A percentile compares a stretch with the other conserved stretches of the same genome.
Evolutionary conservation across 805 yeast species (phyloP).

Genomic region (Metschnikowia bowlesiae): DNA sequence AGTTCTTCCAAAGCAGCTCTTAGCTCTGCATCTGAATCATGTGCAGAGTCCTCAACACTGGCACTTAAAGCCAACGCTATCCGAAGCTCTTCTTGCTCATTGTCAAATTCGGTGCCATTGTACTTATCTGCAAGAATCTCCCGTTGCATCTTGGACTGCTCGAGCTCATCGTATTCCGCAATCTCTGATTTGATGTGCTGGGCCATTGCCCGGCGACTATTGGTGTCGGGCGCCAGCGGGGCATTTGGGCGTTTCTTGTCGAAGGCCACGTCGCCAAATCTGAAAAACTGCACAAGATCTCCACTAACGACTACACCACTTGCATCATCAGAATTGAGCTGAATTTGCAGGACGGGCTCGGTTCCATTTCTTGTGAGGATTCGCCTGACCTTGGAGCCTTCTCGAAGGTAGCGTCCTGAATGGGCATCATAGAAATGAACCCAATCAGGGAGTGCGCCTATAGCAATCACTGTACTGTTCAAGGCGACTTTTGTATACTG

Average conservation of each 20-base stretch:
- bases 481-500: slow-evolving; percentile 28
- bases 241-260: slow-evolving; percentile 14
- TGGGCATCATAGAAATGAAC: slow-evolving; percentile 19
- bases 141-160: slow-evolving; percentile 20
- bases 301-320: slow-evolving; percentile 17
- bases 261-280: slow-evolving; percentile 11
- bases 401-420: slow-evolving; percentile 17
- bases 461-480: slow-evolving; percentile 28
- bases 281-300: slow-evolving; percentile 16
- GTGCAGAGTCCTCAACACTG: slow-evolving; percentile 10
- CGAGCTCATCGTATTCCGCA: slow-evolving; percentile 32
- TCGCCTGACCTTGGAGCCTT: slow-evolving; percentile 13
- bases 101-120: slow-evolving; percentile 38
- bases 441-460: slow-evolving; percentile 18
- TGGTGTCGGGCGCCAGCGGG: slow-evolving; percentile 14
- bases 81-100: slow-evolving; percentile 25
- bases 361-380: slow-evolving; percentile 12
- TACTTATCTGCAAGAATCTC: slow-evolving; percentile 37
- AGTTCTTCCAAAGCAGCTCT: slow-evolving; percentile 11
- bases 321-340: slow-evolving; percentile 13
- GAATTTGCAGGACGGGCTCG: slow-evolving; percentile 15
- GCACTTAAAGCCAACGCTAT: slow-evolving; percentile 24
- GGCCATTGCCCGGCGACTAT: slow-evolving; percentile 9
- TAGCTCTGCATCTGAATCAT: slow-evolving; percentile 28
- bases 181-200: slow-evolving; percentile 30